phyloP scores from a whole-genome alignment of 177 flowering plant species.

The Vitis hybrid region DNA sequence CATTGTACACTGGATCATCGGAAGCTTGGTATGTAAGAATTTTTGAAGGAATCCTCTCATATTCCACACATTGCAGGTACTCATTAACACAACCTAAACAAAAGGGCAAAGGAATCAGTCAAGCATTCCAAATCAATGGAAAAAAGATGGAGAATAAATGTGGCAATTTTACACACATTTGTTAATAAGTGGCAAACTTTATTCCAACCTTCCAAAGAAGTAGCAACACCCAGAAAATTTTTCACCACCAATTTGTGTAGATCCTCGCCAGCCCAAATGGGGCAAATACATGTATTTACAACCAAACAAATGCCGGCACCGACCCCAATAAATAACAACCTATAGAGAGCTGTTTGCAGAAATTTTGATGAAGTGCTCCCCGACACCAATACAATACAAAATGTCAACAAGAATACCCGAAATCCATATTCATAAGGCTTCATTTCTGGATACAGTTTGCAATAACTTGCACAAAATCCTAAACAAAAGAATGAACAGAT shows the following conservation, averaged over 20 bases:
- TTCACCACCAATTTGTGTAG: slow-evolving; percentile 66
- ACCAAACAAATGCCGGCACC: slow-evolving; percentile 58
- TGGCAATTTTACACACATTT: background rate
- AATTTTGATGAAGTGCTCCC: slow-evolving; percentile 57
- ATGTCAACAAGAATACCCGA: slow-evolving; percentile 66
- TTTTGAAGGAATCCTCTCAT: slow-evolving; percentile 61
- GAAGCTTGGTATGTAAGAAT: slow-evolving; percentile 63
- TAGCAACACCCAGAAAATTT: slow-evolving; percentile 63
- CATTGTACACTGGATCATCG: slow-evolving; percentile 62
- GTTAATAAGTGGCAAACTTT: background rate
- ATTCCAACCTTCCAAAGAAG: slow-evolving; percentile 61
- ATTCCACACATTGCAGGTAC: slow-evolving; percentile 49
- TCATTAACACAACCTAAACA: slow-evolving; percentile 49
- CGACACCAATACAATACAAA: slow-evolving; percentile 59
- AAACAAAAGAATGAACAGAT: background rate
- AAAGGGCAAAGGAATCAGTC: slow-evolving; percentile 3
- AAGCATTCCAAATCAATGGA: background rate
- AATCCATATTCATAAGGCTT: slow-evolving; percentile 74
- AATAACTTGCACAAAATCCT: slow-evolving; percentile 57
- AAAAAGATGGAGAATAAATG: background rate
- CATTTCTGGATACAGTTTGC: slow-evolving; percentile 60
- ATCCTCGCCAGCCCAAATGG: slow-evolving; percentile 83
- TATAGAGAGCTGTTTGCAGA: slow-evolving; percentile 46
- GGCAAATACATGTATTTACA: slow-evolving; percentile 55
- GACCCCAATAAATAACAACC: slow-evolving; percentile 58